Conservation (phyloP, 768 basidiomycete genomes). For the Auriculariales sp. region DNA sequence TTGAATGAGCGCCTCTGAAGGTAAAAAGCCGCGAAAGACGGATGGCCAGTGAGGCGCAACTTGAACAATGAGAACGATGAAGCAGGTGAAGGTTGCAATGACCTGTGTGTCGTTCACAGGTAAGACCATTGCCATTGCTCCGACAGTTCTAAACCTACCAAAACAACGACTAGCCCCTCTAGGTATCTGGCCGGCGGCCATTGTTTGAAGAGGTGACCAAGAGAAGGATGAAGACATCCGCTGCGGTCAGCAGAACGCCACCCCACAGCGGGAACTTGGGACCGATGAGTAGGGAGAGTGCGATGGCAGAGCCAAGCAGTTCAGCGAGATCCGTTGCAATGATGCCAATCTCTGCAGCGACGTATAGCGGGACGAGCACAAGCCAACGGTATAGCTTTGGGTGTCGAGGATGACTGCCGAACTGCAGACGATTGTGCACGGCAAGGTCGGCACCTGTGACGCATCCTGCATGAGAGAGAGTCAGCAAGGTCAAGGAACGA, state of each 20-base stretch:
- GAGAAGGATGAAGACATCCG: conserved; percentile 61
- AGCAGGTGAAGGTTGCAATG: conserved; percentile 60
- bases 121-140: too few species aligned
- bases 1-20: conserved; percentile 46
- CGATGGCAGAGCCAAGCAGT: conserved; percentile 69
- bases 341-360: conserved; percentile 44
- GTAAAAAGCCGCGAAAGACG: conserved; percentile 65
- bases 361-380: conserved; percentile 50
- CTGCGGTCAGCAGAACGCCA: conserved; percentile 50
- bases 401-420: conserved; percentile 50
- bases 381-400: conserved; percentile 41
- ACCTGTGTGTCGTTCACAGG: conserved; percentile 39
- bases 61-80: conserved; percentile 60
- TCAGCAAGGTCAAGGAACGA: neutral
- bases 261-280: conserved; percentile 56
- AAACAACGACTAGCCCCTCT: too few species aligned
- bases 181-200: too few species aligned
- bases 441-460: conserved; percentile 33
- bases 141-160: too few species aligned
- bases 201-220: too few species aligned
- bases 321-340: conserved; percentile 72
- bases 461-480: conserved; percentile 1
- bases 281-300: conserved; percentile 52
- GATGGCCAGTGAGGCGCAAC: conserved; percentile 56
- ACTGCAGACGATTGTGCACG: conserved; percentile 45